phyloP scores from a whole-genome alignment of 2,329 filamentous ascomycete genomes.

The Colletotrichum brevisporum region DNA sequence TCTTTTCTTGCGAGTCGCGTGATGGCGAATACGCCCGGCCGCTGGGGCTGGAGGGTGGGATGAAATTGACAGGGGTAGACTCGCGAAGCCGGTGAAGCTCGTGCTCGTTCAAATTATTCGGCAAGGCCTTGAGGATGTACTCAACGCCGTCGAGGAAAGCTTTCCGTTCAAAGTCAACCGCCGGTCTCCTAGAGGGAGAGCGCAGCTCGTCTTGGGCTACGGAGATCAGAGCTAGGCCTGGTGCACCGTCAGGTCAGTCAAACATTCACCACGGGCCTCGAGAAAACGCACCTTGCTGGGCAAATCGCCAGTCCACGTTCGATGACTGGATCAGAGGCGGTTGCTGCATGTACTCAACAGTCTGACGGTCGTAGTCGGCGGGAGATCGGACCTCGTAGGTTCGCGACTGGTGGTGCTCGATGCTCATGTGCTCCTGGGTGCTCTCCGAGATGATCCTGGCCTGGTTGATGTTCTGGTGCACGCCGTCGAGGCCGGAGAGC shows the following conservation, averaged over 20 bases:
- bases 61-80: conserved; percentile 60
- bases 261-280: neutral
- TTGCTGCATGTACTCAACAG: conserved; percentile 13
- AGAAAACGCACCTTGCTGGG: conserved; percentile 48
- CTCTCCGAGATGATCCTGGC: conserved; percentile 34
- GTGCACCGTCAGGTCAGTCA: neutral
- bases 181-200: conserved; percentile 24
- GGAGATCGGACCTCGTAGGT: conserved; percentile 24
- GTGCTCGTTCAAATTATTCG: conserved; percentile 66
- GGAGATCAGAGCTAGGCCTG: conserved; percentile 36
- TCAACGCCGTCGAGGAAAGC: conserved; percentile 75
- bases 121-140: conserved; percentile 75
- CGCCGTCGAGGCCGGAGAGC: conserved; percentile 33
- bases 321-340: conserved; percentile 46
- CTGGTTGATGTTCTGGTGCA: conserved; percentile 26
- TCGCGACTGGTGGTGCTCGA: conserved; percentile 35
- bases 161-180: conserved; percentile 62
- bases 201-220: conserved; percentile 37
- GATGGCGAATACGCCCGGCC: conserved; percentile 47
- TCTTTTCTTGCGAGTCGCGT: conserved; percentile 27
- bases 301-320: conserved; percentile 51
- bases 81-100: conserved; percentile 67
- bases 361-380: conserved; percentile 22
- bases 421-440: conserved; percentile 37
- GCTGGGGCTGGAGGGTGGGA: conserved; percentile 25